Evolutionary conservation across 192 early-diverging fungal genomes (phyloP).

Genomic region (Spinellus fusiger): DNA sequence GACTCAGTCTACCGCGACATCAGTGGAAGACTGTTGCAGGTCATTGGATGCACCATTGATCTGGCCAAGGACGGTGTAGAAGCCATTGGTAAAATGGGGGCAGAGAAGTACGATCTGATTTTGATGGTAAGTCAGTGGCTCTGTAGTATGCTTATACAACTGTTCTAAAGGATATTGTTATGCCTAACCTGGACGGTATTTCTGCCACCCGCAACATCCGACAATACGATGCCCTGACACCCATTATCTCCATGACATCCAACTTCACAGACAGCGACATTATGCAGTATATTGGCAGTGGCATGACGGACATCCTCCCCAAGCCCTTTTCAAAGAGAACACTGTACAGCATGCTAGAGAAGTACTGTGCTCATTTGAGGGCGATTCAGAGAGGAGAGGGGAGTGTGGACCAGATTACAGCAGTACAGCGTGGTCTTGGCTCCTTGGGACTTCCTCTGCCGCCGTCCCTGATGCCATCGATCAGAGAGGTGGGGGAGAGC

Average conservation of each 20-base stretch:
- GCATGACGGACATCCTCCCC: conserved; percentile 71
- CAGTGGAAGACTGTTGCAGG: conserved; percentile 49
- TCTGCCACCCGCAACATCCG: conserved; percentile 62
- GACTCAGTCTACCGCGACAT: conserved; percentile 54
- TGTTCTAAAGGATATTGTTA: conserved; percentile 53
- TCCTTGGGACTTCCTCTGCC: neutral
- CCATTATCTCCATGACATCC: conserved; percentile 74
- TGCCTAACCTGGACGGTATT: conserved; percentile 69
- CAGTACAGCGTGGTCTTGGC: neutral
- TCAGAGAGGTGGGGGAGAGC: too few relatives aligned
- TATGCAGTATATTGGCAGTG: conserved; percentile 57
- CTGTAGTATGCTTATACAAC: neutral
- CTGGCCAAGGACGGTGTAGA: conserved; percentile 62
- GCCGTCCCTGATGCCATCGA: conserved; percentile 1
- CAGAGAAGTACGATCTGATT: conserved; percentile 69
- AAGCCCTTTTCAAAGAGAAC: conserved; percentile 62
- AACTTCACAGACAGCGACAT: conserved; percentile 62
- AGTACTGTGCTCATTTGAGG: conserved; percentile 48
- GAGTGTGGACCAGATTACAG: neutral
- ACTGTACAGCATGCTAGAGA: conserved; percentile 49
- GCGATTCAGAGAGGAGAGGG: conserved; percentile 28
- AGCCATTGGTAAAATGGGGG: conserved; percentile 54
- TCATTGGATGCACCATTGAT: conserved; percentile 65
- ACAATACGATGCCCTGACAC: conserved; percentile 60
- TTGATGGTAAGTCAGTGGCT: conserved; percentile 47